Percentiles rank a stretch among this genome's conserved stretches.
Evolutionary conservation across 345 rosid species (phyloP).

Genomic region (Citrus sp.): DNA sequence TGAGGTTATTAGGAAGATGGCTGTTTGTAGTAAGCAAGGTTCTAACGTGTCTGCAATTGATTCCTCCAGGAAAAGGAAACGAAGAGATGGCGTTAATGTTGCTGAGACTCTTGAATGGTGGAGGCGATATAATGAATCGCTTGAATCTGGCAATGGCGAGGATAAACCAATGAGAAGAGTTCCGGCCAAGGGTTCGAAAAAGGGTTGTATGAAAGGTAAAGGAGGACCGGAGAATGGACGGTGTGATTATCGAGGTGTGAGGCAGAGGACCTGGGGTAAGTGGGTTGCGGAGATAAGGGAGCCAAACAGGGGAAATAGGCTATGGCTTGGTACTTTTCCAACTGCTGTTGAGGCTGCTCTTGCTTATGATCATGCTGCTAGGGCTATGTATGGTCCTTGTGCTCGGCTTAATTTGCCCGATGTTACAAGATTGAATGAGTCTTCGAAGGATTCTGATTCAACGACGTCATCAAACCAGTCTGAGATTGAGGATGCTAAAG

Average conservation of each 20-base stretch:
- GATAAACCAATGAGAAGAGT: conserved; percentile 31
- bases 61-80: conserved; percentile 54
- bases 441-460: conserved; percentile 20
- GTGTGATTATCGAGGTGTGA: conserved; percentile 67
- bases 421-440: not conserved
- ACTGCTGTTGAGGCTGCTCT: conserved; percentile 69
- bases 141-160: conserved; percentile 24
- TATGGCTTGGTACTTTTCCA: conserved; percentile 87
- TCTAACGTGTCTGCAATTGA: conserved; percentile 20
- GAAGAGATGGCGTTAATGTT: conserved; percentile 42
- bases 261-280: conserved; percentile 93
- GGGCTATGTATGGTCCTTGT: conserved; percentile 53
- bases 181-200: conserved; percentile 70
- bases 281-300: conserved; percentile 96
- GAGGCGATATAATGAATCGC: conserved; percentile 46
- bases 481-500: conserved; percentile 36
- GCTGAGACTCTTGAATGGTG: conserved; percentile 58
- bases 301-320: conserved; percentile 55
- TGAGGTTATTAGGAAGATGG: conserved; percentile 17
- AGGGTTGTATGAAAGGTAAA: conserved; percentile 92
- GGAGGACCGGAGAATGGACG: conserved; percentile 78
- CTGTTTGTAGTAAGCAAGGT: conserved; percentile 16
- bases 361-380: conserved; percentile 85
- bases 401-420: conserved; percentile 64
- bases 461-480: conserved; percentile 37